Base-by-base conservation (phyloP, 169 alveolate species). In the Babesia gibsoni region DNA sequence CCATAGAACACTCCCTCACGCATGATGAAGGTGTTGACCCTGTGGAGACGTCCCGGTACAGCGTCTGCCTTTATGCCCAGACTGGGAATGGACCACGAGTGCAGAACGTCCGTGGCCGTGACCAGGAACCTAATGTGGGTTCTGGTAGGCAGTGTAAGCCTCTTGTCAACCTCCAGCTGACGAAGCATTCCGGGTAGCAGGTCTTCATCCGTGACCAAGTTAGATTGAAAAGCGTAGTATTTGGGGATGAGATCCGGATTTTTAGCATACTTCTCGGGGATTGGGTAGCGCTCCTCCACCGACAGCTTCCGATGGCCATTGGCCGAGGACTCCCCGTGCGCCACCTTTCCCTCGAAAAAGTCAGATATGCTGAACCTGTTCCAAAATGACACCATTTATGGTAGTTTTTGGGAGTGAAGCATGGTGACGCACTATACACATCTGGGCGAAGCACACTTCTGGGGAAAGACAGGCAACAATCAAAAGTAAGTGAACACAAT, bases 1-100 rank as follows among this genome's bases (percentile, higher is more conserved):
- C 97, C 97, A 73, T 93, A 93, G 89, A 90, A 93, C 35, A 93
- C 97, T 16, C 97, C 97, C 70, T 93, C 97, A 22, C 97, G 77
- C 87, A 89, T 91, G 45, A 93, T 93, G 74, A 93, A 93, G 25
- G 96, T 91, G 70, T 75, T 90, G 32, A 93, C 78, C 64, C 91
- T 73, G 64, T 84, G 90, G 59, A 88, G 78, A n/a, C 94, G 50
- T 3, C 97, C 97, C 0, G 97, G 97, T 18, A 88, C 88, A 29
- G 96, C 97, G 64, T 93, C 97, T 0, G 95, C 93, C 83, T 93
- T 93, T 64, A 93, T 83, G 36, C 97, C 97, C 57, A 93, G 67
- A 20, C 92, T 81, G 2, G 95, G 95, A 4, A 91, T 79, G 39
- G 93, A 67, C 91, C 92, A 87, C 42, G 90, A 67, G 73, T 90